Evolutionary conservation across 2,329 filamentous ascomycete species (phyloP), one percentile per base, ranked within the genome.

Genomic region (Pyrenophora teres): DNA sequence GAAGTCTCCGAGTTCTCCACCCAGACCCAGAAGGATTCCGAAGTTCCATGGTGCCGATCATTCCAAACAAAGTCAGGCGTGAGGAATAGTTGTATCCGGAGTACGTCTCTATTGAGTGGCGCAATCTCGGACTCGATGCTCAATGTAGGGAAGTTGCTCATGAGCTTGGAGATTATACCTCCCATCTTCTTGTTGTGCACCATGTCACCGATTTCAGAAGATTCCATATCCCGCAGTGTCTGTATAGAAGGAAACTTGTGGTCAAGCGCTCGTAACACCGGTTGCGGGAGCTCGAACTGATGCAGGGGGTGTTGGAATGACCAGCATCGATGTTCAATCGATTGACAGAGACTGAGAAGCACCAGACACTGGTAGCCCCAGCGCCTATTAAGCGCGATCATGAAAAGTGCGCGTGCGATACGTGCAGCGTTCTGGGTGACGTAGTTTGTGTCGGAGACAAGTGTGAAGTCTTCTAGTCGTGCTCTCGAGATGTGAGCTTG

Each of bases 21-120:
- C 95, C 94, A 99, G 51, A 99, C 88, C 83, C 95, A 99, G 76
- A 95, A 99, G 3, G 93, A 93, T 68, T 99, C 94, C 0, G 93
- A 97, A 2, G 87, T 91, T 15, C 95, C 95, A 68, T 99, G 92
- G 52, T 96, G 84, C 40, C 89, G 87, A 62, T 97, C 93, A 63
- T 96, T 96, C 94, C 94, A 99, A 32, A 81, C 81, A 69, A 99
- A 99, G 44, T 97, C 92, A 0, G 94, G 91, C 1, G 87, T 90
- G 15, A 99, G 82, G 63, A 82, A 90, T 0, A 99, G 83, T 67
- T 89, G 88, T 67, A 99, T 92, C n/a, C 93, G 86, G 56, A 99
- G 79, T 0, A 99, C 93, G 68, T 99, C 92, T 40, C 94, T 84
- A 67, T 99, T 99, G 30, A 99, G 78, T 1, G 95, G 95, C 1